Evolutionary conservation across 306 rosid species (phyloP), one percentile per base, ranked within the genome.

Genomic region (Quercus parvula): DNA sequence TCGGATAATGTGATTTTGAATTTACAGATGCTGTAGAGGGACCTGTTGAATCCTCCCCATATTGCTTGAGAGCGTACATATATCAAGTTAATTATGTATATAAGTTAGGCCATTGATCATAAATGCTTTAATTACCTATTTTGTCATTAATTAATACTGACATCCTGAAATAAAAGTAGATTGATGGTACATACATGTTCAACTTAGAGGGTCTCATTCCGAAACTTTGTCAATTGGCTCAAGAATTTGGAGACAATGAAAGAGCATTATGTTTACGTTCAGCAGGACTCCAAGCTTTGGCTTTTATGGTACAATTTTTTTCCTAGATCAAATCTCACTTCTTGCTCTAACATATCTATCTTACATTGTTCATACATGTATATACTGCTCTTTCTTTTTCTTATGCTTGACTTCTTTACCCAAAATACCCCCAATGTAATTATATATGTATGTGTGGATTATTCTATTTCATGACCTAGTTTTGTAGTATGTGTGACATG

Each of bases 121-220:
- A 30, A 5, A 46, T 76, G 74, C 70, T 33, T 5, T 2, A 17
- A 4, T 33, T 25, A 79, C 63, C 59, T 41, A 30, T 46, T n/a
- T 79, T 63, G 38, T 35, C n/a, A 49, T 38, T 54, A 54, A 79
- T 61, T 63, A 85, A 67, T 85, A 79, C 90, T 94, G 84, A 90
- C 81, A 11, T 79, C 38, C 74, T 78, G 77, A 82, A 79, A 76
- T 92, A 63, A 81, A 88, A 83, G 78, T 86, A 94, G 99, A 89
- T 85, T 81, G 97, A 95, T 81, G 81, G 92, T 83, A 81, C 98
- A 10, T 91, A 85, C 89, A 88, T 91, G 91, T 91, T 95, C 98
- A 93, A 89, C 90, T 85, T 93, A 71, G 99, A 93, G 89, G 97
- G 98, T 76, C 89, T 95, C 75, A 90, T 92, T 85, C 98, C 92